Percentiles rank a stretch among this genome's conserved stretches.
phyloP scores from a whole-genome alignment of 2,329 filamentous ascomycete species.

The Davidsoniella neocaledoniae region DNA sequence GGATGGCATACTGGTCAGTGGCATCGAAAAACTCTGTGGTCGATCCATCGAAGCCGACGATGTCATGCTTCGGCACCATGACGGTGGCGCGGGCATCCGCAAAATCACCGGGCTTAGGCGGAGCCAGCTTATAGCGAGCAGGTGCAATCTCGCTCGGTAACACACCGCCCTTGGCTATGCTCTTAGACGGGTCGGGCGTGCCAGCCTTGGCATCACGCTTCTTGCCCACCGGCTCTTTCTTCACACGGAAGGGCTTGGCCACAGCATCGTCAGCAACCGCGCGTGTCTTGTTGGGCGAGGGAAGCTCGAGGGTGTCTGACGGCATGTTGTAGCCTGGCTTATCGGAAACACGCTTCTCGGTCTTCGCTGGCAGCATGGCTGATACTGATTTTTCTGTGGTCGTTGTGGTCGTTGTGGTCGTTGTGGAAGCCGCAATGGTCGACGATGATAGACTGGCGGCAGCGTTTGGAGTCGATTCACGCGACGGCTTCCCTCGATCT shows the following conservation, averaged over 20 bases:
- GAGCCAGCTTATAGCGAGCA: slow-evolving; percentile 45
- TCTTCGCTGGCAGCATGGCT: too few relatives aligned
- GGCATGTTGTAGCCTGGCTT: slow-evolving; percentile 6
- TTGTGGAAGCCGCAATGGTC: too few relatives aligned
- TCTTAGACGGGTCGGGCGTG: slow-evolving; percentile 29
- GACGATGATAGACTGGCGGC: too few relatives aligned
- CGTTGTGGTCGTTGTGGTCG: too few relatives aligned
- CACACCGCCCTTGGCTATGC: slow-evolving; percentile 21
- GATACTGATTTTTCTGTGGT: too few relatives aligned
- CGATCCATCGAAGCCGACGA: slow-evolving; percentile 31
- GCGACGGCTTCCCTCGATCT: slow-evolving; percentile 9
- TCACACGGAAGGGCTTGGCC: slow-evolving; percentile 29
- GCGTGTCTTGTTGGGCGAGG: slow-evolving; percentile 18
- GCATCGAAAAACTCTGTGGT: slow-evolving; percentile 44
- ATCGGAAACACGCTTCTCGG: neutral
- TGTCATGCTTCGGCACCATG: slow-evolving; percentile 38
- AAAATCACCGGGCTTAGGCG: slow-evolving; percentile 45
- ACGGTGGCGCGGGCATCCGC: slow-evolving; percentile 40
- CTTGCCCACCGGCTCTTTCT: slow-evolving; percentile 47
- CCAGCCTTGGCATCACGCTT: slow-evolving; percentile 47
- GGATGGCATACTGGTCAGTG: slow-evolving; percentile 40
- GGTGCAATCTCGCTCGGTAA: slow-evolving; percentile 31
- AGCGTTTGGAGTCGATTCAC: slow-evolving; percentile 5
- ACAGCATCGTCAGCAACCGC: slow-evolving; percentile 32
- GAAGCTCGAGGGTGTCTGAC: too few relatives aligned